Evolutionary conservation across 306 rosid genomes (phyloP), one percentile per base, ranked within the genome.

Genomic region (Acacia acuminata): DNA sequence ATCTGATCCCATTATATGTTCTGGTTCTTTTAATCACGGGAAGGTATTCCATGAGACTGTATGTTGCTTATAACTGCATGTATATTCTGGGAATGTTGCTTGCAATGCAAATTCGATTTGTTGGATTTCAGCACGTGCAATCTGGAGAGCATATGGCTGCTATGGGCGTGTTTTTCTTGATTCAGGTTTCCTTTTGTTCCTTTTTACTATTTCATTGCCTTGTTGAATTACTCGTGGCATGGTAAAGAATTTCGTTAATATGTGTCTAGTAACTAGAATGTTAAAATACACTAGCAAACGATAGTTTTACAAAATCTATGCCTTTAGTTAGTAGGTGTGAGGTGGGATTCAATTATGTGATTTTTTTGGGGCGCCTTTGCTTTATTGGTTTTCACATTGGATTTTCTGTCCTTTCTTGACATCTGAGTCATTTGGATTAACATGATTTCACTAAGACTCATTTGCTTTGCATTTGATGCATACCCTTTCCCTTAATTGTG

Each of bases 141-240:
- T 96, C 99, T 22, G 99, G 99, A 71, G 99, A 96, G 88, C 99
- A 96, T 81, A 96, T 96, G 99, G 99, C 93, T 65, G 94, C 99
- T 15, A 91, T 96, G 99, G 99, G 99, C 1, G 98, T 96, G 63
- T 96, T 96, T 93, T 96, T 96, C 96, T 85, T 96, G 90, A 86
- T 96, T 81, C 99, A 96, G 99, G 99, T 94, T 80, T 78, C 64
- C 61, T 76, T 85, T 36, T 24, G 15, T 76, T 24, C 51, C 65
- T 9, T 22, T 67, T 14, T 45, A 24, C 19, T 44, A 10, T 20
- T 60, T 34, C 63, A 47, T 74, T 20, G 44, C 58, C 42, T 64
- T 19, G n/a, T 44, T 73, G 43, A 56, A 44, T 71, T 50, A 45
- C 12, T 25, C 30, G 13, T 5, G 16, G 64, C 30, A 10, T 53